These are phyloP conservation scores for Apostasia ramifera DNA, from an alignment of 106 monocot genomes.

Conservation along the genomic window DNA sequence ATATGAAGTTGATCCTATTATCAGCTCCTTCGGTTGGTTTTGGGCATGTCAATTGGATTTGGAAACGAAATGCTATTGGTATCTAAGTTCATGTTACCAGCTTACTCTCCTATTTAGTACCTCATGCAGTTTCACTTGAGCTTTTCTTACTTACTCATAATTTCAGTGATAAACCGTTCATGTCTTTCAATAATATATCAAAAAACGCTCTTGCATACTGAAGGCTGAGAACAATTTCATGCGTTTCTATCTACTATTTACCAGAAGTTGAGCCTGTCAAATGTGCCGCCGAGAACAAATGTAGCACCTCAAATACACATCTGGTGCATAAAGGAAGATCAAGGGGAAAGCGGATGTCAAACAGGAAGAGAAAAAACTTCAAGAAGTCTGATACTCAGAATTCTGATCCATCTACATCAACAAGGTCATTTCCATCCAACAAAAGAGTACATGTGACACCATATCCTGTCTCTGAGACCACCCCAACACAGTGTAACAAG, in stretches of 20 bases:
- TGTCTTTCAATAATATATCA: too few relatives aligned
- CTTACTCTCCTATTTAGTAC: background rate
- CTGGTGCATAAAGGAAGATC: conserved; percentile 10
- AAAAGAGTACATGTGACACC: conserved; percentile 78
- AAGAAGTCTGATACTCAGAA: conserved; percentile 1
- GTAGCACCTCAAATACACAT: conserved; percentile 2
- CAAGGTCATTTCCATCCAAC: conserved; percentile 53
- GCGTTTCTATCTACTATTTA: background rate
- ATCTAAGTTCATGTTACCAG: background rate
- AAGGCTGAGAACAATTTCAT: too few relatives aligned
- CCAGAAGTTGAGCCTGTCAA: conserved; percentile 5
- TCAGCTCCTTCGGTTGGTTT: too few relatives aligned
- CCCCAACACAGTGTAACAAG: conserved; percentile 31
- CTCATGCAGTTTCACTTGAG: background rate
- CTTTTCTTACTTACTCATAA: background rate
- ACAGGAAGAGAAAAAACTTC: conserved; percentile 16
- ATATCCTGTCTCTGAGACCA: conserved; percentile 49
- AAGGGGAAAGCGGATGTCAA: conserved; percentile 19
- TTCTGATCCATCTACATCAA: conserved; percentile 15
- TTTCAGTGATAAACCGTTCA: too few relatives aligned
- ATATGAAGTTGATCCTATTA: too few relatives aligned
- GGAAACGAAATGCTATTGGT: too few relatives aligned
- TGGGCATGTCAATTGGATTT: too few relatives aligned
- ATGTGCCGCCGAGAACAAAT: conserved; percentile 11
- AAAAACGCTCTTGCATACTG: too few relatives aligned